A percentile compares a stretch with the other conserved stretches of the same genome.
These are phyloP conservation scores for Cyphellophora attinorum DNA, from an alignment of 2,329 filamentous ascomycete species.

Conservation along the genomic window DNA sequence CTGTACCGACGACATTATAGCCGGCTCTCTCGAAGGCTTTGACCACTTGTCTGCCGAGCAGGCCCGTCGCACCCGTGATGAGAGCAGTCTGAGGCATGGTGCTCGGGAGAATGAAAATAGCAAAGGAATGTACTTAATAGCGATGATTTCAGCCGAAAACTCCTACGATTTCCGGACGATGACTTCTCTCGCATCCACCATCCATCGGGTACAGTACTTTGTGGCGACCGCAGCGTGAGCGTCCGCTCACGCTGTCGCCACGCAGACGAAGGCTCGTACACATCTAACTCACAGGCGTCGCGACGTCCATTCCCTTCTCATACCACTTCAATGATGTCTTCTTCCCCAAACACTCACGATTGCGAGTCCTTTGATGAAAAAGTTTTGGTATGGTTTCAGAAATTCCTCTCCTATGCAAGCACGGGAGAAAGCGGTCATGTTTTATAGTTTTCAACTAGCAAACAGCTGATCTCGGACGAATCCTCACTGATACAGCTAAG, in stretches of 20 bases:
- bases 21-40: slow-evolving; percentile 56
- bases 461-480: slow-evolving; percentile 74
- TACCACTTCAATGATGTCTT: slow-evolving; percentile 3
- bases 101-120: slow-evolving; percentile 1
- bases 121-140: background rate
- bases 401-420: slow-evolving; percentile 64
- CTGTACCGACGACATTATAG: slow-evolving; percentile 66
- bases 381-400: slow-evolving; percentile 45
- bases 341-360: slow-evolving; percentile 15
- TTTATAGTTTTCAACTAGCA: slow-evolving; percentile 54
- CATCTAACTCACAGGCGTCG: too few species aligned
- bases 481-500: slow-evolving; percentile 73
- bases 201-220: slow-evolving; percentile 1
- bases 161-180: background rate
- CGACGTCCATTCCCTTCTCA: too few species aligned
- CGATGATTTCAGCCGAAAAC: background rate
- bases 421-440: slow-evolving; percentile 59
- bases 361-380: slow-evolving; percentile 17
- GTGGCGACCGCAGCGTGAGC: too few species aligned
- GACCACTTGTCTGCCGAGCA: slow-evolving; percentile 71
- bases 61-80: slow-evolving; percentile 74
- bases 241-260: too few species aligned
- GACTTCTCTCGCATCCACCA: background rate
- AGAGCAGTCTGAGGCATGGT: slow-evolving; percentile 44
- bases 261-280: too few species aligned